Base-by-base conservation (phyloP, 1,284 basidiomycete genomes). In the Schizophyllum commune region DNA sequence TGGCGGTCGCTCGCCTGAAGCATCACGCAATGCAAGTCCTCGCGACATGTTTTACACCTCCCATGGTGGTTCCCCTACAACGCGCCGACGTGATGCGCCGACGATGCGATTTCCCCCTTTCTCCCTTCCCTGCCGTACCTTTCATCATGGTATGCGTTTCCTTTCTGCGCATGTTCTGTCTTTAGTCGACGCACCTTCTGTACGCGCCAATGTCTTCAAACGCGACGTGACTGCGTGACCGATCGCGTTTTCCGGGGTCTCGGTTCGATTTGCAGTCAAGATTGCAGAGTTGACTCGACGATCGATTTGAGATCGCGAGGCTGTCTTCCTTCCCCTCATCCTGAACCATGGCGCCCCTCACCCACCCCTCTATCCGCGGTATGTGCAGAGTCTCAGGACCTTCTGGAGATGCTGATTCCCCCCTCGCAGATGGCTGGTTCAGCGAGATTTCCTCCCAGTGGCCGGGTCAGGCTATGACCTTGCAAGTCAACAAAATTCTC, bases 361-460 rank as follows among this genome's bases (percentile, higher is more conserved):
- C 58, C 33, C 64, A 65, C 60, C 62, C 39, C 34, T 60, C 64
- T 19, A 65, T 65, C 22, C 60, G 54, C 60, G 64, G 64, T 63
- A 20, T 32, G 51, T 47, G 22, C 32, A 32, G 17, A 34, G 27
- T 27, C 27, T 27, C 27, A 27, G 27, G 27, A 27, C 27, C 3
- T 27, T 27, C 27, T 27, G 27, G 27, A 27, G 9, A 17, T 52
- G 21, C 20, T 33, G 55, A 60, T 11, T 55, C 32, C 4, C 22
- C 22, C 21, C 51, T 54, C 5, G 6, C 63, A 92, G 95, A 97
- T 81, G 95, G 96, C 75, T 98, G 96, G 96, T 98, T 98, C 82
- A 86, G 91, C 68, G 96, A 99, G 80, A 91, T 95, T 73, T 96
- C 93, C 62, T 86, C 91, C 51, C 96, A 98, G 80, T 99, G 96